Percentiles rank a stretch among this genome's conserved stretches.
Conservation (phyloP, 352 stramenopile genomes). For the Globisporangium cystogenes region DNA sequence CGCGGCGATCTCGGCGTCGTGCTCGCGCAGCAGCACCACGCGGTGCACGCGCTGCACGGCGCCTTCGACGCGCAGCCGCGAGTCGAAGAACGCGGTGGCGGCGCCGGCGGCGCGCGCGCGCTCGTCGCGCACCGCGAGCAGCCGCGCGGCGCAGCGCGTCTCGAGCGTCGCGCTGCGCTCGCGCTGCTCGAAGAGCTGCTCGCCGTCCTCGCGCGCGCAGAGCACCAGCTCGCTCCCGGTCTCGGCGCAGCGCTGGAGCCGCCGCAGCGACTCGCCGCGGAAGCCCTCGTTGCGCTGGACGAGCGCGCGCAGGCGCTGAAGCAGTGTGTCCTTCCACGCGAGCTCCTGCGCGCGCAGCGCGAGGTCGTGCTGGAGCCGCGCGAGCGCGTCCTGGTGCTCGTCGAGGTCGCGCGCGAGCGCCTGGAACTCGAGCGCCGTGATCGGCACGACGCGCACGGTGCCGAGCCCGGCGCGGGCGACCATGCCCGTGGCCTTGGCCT, state of each 20-base stretch:
- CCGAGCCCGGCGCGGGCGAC: slow-evolving; percentile 64
- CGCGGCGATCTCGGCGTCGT: slow-evolving; percentile 26
- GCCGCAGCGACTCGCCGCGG: slow-evolving; percentile 31
- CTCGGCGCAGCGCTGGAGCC: slow-evolving; percentile 28
- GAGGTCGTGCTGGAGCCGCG: slow-evolving; percentile 32
- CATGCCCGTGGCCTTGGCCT: slow-evolving; percentile 62
- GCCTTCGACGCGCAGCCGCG: slow-evolving; percentile 45
- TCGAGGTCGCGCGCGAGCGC: slow-evolving; percentile 35
- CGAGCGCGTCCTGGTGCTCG: slow-evolving; percentile 36
- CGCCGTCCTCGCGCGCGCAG: slow-evolving; percentile 46
- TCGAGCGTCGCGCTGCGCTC: slow-evolving; percentile 18
- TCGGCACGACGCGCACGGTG: slow-evolving; percentile 60
- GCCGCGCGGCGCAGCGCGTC: slow-evolving; percentile 22
- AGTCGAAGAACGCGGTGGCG: slow-evolving; percentile 58
- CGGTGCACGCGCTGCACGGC: slow-evolving; percentile 47
- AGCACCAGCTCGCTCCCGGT: slow-evolving; percentile 56
- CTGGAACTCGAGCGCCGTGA: slow-evolving; percentile 37
- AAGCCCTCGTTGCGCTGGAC: slow-evolving; percentile 73
- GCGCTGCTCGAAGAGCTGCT: slow-evolving; percentile 38
- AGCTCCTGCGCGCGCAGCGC: slow-evolving; percentile 32
- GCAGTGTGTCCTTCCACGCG: slow-evolving; percentile 53
- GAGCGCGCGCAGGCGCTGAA: slow-evolving; percentile 58
- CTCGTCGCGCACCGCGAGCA: slow-evolving; percentile 31
- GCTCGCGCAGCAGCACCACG: slow-evolving; percentile 33
- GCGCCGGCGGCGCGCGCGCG: slow-evolving; percentile 19